Conservation (phyloP, 495 filamentous ascomycete genomes). For the Penicillium odoratum region DNA sequence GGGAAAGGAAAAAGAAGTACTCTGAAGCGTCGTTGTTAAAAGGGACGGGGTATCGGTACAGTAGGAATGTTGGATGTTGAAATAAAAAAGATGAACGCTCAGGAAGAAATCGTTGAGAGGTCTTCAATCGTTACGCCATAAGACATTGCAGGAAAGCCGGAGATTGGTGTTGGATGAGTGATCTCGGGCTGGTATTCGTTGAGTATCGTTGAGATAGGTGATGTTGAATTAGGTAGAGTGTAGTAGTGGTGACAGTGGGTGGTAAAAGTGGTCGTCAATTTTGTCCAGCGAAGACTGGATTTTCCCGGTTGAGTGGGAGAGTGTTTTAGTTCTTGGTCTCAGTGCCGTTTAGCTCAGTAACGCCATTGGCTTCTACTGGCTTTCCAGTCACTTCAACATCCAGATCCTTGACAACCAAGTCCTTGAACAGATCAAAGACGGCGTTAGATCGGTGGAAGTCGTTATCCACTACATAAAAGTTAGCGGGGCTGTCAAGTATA, state of each 20-base stretch:
- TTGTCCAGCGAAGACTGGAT: not conserved
- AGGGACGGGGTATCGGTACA: slow-evolving; percentile 40
- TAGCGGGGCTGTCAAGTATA: slow-evolving; percentile 12
- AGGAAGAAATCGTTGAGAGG: slow-evolving; percentile 54
- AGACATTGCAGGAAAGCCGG: slow-evolving; percentile 39
- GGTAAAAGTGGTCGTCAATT: not conserved
- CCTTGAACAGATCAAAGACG: slow-evolving; percentile 86
- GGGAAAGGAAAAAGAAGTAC: slow-evolving; percentile 28
- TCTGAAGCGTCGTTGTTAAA: slow-evolving; percentile 38
- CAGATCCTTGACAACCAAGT: slow-evolving; percentile 65
- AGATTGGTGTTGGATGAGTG: slow-evolving; percentile 32
- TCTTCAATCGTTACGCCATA: slow-evolving; percentile 51
- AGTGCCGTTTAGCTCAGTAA: slow-evolving; percentile 24
- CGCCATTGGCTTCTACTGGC: slow-evolving; percentile 24
- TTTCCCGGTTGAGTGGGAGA: slow-evolving; percentile 18
- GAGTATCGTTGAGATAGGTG: slow-evolving; percentile 43
- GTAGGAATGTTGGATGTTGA: slow-evolving; percentile 38
- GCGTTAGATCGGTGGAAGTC: slow-evolving; percentile 80
- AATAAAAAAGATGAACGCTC: slow-evolving; percentile 40
- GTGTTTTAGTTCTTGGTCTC: slow-evolving; percentile 32
- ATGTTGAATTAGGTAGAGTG: slow-evolving; percentile 47
- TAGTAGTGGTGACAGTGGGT: slow-evolving; percentile 21
- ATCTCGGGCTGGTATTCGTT: slow-evolving; percentile 33
- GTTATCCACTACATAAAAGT: slow-evolving; percentile 71
- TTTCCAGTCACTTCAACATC: slow-evolving; percentile 43